Evolutionary conservation across 257 asterid species (phyloP).

Genomic region (Petunia secreta): DNA sequence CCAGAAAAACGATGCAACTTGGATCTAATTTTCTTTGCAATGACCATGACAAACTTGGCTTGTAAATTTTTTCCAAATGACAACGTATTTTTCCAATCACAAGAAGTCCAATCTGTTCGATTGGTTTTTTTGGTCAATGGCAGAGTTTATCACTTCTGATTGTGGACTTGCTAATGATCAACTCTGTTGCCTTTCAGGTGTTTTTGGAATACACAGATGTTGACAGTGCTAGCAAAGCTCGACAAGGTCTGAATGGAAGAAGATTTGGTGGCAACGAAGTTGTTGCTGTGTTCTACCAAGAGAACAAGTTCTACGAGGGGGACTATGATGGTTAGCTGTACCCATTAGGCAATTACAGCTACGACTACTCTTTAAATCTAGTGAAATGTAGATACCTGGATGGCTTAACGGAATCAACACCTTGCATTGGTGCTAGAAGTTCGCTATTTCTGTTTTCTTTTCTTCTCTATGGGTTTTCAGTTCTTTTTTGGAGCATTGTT

Average conservation of each 20-base stretch:
- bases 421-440: slow-evolving; percentile 20
- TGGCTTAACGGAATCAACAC: background rate
- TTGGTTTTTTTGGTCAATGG: background rate
- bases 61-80: background rate
- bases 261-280: slow-evolving; percentile 89
- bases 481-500: background rate
- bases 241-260: slow-evolving; percentile 79
- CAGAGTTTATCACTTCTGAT: background rate
- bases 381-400: background rate
- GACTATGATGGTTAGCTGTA: slow-evolving; percentile 67
- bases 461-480: background rate
- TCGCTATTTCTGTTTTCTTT: background rate
- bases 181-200: slow-evolving; percentile 45
- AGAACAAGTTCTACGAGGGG: slow-evolving; percentile 72
- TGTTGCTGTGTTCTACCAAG: slow-evolving; percentile 81
- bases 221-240: slow-evolving; percentile 80
- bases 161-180: background rate
- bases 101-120: background rate
- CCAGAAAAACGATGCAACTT: background rate
- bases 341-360: background rate
- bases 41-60: background rate
- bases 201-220: slow-evolving; percentile 78
- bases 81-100: background rate
- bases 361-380: background rate
- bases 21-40: background rate